Conservation (phyloP, 371 early-diverging fungal genomes). For the Paraphysoderma sedebokerense region DNA sequence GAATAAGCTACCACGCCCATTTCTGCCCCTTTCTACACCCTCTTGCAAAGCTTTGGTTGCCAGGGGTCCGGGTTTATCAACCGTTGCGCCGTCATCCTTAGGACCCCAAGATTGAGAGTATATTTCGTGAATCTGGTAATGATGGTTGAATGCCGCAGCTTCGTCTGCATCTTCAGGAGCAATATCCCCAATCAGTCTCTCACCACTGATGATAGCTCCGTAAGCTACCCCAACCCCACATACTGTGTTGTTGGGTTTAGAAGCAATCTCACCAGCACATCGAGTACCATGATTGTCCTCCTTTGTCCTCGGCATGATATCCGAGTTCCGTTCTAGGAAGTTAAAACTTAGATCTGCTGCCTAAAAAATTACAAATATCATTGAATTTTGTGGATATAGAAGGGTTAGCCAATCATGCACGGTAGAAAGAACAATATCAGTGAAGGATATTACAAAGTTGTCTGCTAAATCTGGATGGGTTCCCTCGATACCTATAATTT, state of each 20-base stretch:
- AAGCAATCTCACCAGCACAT: conserved; percentile 94
- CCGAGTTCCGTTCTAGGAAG: conserved; percentile 54
- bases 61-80: conserved; percentile 70
- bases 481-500: conserved; percentile 48
- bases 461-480: conserved; percentile 58
- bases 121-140: conserved; percentile 67
- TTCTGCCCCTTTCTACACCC: conserved; percentile 66
- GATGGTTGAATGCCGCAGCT: conserved; percentile 71
- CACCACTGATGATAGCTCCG: conserved; percentile 64
- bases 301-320: conserved; percentile 51
- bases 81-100: conserved; percentile 69
- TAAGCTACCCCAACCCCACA: conserved; percentile 95
- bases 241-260: conserved; percentile 53
- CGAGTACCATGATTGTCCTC: conserved; percentile 91
- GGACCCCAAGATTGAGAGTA: conserved; percentile 96
- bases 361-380: conserved; percentile 19
- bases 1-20: conserved; percentile 69
- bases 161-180: conserved; percentile 65
- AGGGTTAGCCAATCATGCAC: neutral
- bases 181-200: conserved; percentile 50
- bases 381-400: no score
- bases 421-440: neutral
- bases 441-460: conserved; percentile 54
- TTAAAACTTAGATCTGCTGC: conserved; percentile 73
- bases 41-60: conserved; percentile 62